Percentiles rank a stretch among this genome's conserved stretches.
These are phyloP conservation scores for Dalechampia spathulata DNA, from an alignment of 441 rosid genomes.

Conservation along the genomic window DNA sequence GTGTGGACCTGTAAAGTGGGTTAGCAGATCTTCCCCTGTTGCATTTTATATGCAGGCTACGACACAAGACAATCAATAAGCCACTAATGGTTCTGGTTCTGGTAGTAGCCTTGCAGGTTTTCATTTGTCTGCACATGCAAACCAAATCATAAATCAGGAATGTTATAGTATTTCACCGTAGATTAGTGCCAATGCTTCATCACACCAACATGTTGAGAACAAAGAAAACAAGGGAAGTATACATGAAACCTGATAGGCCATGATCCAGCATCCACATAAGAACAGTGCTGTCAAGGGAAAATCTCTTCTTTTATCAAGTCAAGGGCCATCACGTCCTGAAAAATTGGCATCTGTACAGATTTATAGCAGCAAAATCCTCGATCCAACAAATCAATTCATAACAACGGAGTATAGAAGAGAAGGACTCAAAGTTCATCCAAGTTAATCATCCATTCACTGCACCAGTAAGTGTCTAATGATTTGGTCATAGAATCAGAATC, in stretches of 20 bases:
- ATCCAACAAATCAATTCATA: constrained; percentile 34
- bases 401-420: neutral
- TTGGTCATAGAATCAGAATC: constrained; percentile 25
- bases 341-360: constrained; percentile 41
- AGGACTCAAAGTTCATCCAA: constrained; percentile 53
- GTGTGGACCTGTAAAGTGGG: too few species aligned
- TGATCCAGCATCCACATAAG: constrained; percentile 5
- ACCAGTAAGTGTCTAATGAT: constrained; percentile 34
- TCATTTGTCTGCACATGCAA: too few species aligned
- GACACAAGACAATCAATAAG: too few species aligned
- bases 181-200: too few species aligned
- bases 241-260: constrained; percentile 11
- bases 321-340: constrained; percentile 41
- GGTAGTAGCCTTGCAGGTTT: too few species aligned
- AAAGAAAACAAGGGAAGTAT: constrained; percentile 12
- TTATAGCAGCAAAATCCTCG: constrained; percentile 35
- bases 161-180: too few species aligned
- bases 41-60: too few species aligned
- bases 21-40: too few species aligned
- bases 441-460: constrained; percentile 46
- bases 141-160: too few species aligned
- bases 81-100: too few species aligned
- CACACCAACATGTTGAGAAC: neutral
- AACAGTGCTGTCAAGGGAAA: constrained; percentile 30
- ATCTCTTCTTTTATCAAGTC: constrained; percentile 25